phyloP scores from a whole-genome alignment of 345 rosid genomes.

The Citrus cavaleriei region DNA sequence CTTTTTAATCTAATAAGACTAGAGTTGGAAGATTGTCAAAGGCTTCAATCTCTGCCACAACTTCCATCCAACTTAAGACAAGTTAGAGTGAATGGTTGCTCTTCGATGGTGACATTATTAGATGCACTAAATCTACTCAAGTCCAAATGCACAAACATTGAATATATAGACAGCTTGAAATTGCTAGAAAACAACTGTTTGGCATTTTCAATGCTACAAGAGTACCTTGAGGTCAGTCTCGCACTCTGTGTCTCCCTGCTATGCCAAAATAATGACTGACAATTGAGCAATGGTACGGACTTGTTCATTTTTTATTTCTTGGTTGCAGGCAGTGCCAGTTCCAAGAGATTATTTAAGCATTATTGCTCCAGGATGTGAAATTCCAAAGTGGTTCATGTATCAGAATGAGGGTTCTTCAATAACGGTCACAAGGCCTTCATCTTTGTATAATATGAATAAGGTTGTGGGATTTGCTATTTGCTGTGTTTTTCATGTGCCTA shows the following conservation, averaged over 20 bases:
- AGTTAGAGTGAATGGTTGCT: constrained; percentile 1
- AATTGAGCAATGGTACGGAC: too few species aligned
- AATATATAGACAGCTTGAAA: constrained; percentile 8
- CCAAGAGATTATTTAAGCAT: too few species aligned
- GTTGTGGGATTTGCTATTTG: background rate
- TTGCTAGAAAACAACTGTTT: background rate
- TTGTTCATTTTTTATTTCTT: background rate
- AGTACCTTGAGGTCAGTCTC: background rate
- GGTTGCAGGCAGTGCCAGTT: background rate
- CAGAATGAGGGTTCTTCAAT: background rate
- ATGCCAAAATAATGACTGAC: too few species aligned
- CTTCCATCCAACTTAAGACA: too few species aligned
- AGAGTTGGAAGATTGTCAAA: too few species aligned
- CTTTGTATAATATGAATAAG: too few species aligned
- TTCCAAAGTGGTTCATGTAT: too few species aligned
- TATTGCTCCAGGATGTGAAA: too few species aligned
- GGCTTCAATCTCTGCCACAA: too few species aligned
- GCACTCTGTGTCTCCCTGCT: background rate
- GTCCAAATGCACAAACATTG: background rate
- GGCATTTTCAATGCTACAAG: background rate
- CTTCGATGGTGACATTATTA: constrained; percentile 11
- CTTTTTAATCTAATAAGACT: too few species aligned
- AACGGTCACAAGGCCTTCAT: background rate
- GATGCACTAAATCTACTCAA: background rate
- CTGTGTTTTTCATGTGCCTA: background rate